Evolutionary conservation across 2,329 filamentous ascomycete species (phyloP).

Genomic region (Knoxdaviesia capensis): DNA sequence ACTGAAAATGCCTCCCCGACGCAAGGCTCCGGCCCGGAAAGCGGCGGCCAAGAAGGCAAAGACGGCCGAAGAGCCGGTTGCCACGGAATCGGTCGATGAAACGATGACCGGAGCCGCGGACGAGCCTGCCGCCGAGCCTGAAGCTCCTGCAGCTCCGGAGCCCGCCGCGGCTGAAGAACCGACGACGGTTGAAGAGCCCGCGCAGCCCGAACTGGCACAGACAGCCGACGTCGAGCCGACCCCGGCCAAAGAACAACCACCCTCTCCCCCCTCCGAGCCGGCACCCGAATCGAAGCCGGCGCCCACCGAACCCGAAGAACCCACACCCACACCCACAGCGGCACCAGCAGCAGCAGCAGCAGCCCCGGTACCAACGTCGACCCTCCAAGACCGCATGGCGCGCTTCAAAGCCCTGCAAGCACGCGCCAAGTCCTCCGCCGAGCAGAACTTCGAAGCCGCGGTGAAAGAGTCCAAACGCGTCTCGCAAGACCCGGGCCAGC

Average conservation of each 20-base stretch:
- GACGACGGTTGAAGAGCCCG: background rate
- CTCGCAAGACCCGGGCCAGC: conserved; percentile 54
- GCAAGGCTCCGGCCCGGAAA: no score
- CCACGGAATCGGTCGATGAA: no score
- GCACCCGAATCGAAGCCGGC: conserved; percentile 2
- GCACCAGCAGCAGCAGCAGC: conserved; percentile 3
- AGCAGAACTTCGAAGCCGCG: conserved; percentile 66
- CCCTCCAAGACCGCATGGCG: conserved; percentile 46
- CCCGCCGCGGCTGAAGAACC: no score
- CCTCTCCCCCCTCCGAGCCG: background rate
- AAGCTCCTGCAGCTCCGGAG: no score
- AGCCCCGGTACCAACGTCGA: conserved; percentile 12
- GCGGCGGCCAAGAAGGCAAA: no score
- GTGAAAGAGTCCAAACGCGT: conserved; percentile 65
- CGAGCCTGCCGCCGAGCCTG: no score
- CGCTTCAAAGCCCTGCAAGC: conserved; percentile 78
- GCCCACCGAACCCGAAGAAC: background rate
- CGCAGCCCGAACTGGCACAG: background rate
- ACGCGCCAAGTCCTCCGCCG: conserved; percentile 50
- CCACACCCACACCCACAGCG: conserved; percentile 3
- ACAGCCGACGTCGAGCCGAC: conserved; percentile 1
- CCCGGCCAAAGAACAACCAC: conserved; percentile 4
- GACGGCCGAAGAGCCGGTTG: no score
- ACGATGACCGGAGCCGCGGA: no score
- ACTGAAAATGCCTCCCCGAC: no score